Evolutionary conservation across 371 early-diverging fungal species (phyloP), one percentile per base, ranked within the genome.

Genomic region (Syncephalis plumigaleata): DNA sequence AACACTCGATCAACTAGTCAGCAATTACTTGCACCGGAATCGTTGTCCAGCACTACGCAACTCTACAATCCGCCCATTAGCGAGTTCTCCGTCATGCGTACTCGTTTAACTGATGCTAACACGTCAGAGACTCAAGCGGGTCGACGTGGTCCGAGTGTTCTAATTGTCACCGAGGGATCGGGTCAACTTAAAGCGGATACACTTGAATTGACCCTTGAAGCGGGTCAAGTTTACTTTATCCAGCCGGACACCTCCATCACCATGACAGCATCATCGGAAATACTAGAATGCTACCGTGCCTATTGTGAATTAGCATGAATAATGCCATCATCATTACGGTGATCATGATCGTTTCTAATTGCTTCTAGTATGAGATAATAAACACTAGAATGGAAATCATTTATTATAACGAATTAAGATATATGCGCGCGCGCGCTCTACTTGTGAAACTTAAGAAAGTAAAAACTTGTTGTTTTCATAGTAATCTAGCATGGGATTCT

Each of bases 11-110:
- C 84, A 15, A 79, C 87, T 3, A 68, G 76, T 36, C 66, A 73
- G 15, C 89, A 88, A 62, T 67, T 88, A 51, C 71, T 89, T 65
- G 55, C 52, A 48, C 81, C 62, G 2, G 46, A 56, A n/a, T 60
- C 55, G 13, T 61, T 44, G 9, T 51, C 52, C 0, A 51, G 50
- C 15, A n/a, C 46, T 47, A 76, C 91, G 15, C 47, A 70, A 2
- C 57, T 89, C 39, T 97, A 93, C 59, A 84, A 94, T 59, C 95
- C 97, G 26, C 97, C 97, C 9, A 91, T 97, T 53, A 84, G 84
- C 2, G 97, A 96, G 56, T 96, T 96, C 57, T 70, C 88, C 9
- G 81, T 96, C 36, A 55, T 83, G 8, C 60, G 71, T 26, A 84
- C 91, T 0, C 53, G 44, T 0, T 59, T 86, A 36, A 48, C 55